Percentiles rank a stretch among this genome's conserved stretches.
Evolutionary conservation across 805 yeast species (phyloP).

Genomic region (Torulaspora gathmanii): DNA sequence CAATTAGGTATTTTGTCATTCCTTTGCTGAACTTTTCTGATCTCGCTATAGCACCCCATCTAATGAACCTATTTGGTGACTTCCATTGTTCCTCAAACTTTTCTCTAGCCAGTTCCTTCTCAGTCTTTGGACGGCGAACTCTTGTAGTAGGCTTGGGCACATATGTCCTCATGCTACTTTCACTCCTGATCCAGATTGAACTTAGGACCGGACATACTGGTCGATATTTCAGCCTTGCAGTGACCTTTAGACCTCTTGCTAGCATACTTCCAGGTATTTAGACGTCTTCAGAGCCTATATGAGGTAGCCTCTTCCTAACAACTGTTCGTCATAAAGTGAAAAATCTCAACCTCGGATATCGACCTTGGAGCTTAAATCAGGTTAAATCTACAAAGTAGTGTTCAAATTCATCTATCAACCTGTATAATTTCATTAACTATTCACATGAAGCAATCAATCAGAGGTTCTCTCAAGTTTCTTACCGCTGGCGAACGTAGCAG

Average conservation of each 20-base stretch:
- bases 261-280: not conserved
- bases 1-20: constrained; percentile 59
- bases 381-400: not conserved
- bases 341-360: not conserved
- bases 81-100: constrained; percentile 35
- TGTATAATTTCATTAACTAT: constrained; percentile 3
- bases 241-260: not conserved
- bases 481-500: constrained; percentile 88
- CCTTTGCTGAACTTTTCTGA: constrained; percentile 56
- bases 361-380: too few relatives aligned
- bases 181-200: constrained; percentile 3
- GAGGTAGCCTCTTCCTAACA: too few relatives aligned
- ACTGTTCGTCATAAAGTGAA: not conserved
- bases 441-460: constrained; percentile 12
- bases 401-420: not conserved
- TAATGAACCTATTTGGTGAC: constrained; percentile 37
- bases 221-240: not conserved
- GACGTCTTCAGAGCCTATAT: too few relatives aligned
- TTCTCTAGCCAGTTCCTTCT: constrained; percentile 34
- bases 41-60: constrained; percentile 52
- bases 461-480: constrained; percentile 13
- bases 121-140: constrained; percentile 27
- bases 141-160: constrained; percentile 20
- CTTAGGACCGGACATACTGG: not conserved
- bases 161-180: constrained; percentile 13